Evolutionary conservation across 1,284 basidiomycete species (phyloP).

Genomic region (Ustilago tritici): DNA sequence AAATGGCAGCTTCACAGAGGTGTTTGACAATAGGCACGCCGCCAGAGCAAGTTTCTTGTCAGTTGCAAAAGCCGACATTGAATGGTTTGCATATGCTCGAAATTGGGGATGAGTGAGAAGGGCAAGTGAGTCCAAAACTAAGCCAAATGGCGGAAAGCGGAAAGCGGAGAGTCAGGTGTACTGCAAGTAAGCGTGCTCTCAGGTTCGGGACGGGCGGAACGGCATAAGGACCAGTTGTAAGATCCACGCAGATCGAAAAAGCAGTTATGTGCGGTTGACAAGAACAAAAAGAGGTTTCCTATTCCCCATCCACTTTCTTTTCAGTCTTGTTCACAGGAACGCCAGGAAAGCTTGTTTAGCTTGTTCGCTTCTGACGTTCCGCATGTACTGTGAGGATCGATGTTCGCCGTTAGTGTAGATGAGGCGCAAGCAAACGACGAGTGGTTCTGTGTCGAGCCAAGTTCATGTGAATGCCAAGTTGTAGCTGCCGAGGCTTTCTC

Average conservation of each 20-base stretch:
- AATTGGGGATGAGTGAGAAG: neutral
- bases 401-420: neutral
- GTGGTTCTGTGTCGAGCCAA: neutral
- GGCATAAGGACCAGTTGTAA: neutral
- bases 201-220: neutral
- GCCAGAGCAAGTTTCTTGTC: neutral
- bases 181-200: neutral
- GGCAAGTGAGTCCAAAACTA: neutral
- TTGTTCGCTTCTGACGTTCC: neutral
- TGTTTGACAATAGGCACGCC: constrained; percentile 3
- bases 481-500: constrained; percentile 1
- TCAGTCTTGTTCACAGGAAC: too few species aligned
- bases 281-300: neutral
- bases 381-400: neutral
- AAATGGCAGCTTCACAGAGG: neutral
- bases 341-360: neutral
- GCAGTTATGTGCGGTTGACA: constrained; percentile 14
- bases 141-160: neutral
- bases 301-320: too few species aligned
- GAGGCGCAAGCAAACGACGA: neutral
- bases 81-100: neutral
- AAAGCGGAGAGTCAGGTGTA: neutral
- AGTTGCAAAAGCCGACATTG: neutral
- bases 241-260: constrained; percentile 15
- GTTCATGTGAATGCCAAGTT: constrained; percentile 3